Conservation (phyloP, 1,139 yeast species). For the Blastobotrys petasosporus region DNA sequence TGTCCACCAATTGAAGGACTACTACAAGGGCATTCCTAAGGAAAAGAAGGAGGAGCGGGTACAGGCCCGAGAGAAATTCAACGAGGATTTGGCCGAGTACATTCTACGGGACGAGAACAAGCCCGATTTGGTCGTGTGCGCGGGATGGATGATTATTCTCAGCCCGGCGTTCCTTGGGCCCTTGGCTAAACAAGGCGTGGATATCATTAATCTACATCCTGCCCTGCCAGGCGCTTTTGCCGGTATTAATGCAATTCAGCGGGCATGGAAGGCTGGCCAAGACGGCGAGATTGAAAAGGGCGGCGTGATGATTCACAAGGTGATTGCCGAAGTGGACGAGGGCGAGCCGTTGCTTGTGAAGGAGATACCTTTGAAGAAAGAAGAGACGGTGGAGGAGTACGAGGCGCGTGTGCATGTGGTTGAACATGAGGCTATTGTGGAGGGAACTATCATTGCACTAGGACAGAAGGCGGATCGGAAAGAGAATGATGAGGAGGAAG, state of each 20-base stretch:
- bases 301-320: slow-evolving; percentile 97
- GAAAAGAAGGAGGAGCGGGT: slow-evolving; percentile 51
- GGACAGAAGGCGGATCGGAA: slow-evolving; percentile 25
- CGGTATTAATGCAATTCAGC: slow-evolving; percentile 92
- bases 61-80: slow-evolving; percentile 62
- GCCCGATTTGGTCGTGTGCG: slow-evolving; percentile 90
- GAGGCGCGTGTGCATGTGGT: slow-evolving; percentile 75
- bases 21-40: slow-evolving; percentile 69
- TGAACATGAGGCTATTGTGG: slow-evolving; percentile 90
- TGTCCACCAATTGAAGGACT: slow-evolving; percentile 57
- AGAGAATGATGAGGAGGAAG: neutral
- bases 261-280: slow-evolving; percentile 95
- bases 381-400: slow-evolving; percentile 72
- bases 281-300: slow-evolving; percentile 67
- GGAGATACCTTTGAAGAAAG: slow-evolving; percentile 62
- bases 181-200: slow-evolving; percentile 46
- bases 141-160: slow-evolving; percentile 96
- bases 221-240: slow-evolving; percentile 97
- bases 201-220: slow-evolving; percentile 90
- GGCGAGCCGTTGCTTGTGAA: slow-evolving; percentile 85
- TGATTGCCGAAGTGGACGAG: slow-evolving; percentile 87
- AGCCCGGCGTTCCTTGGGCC: slow-evolving; percentile 71
- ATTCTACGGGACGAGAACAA: slow-evolving; percentile 41
- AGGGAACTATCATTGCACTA: slow-evolving; percentile 68
- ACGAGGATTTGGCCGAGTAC: slow-evolving; percentile 65